Conservation (phyloP, 2,329 filamentous ascomycete species). For the Colletotrichum spinosum region DNA sequence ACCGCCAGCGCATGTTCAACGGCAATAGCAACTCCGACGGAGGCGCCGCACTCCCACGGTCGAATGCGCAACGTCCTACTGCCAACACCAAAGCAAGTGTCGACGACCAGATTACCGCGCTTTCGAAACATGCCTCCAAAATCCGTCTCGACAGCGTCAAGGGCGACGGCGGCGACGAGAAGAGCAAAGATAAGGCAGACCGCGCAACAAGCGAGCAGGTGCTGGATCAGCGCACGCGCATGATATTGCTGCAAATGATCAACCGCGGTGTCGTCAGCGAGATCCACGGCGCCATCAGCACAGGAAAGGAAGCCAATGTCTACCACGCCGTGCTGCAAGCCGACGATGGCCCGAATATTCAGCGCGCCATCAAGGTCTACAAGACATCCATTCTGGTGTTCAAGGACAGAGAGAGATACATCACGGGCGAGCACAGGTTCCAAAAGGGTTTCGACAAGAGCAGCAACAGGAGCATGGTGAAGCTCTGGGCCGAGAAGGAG, state of each 20-base stretch:
- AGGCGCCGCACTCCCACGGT: conserved; percentile 70
- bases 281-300: conserved; percentile 94
- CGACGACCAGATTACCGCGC: conserved; percentile 88
- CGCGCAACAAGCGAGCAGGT: conserved; percentile 96
- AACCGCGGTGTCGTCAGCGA: conserved; percentile 90
- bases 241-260: conserved; percentile 96
- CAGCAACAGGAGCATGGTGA: conserved; percentile 96
- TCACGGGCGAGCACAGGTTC: conserved; percentile 94
- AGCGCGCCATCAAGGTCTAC: conserved; percentile 97
- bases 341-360: conserved; percentile 69
- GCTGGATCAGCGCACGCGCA: conserved; percentile 90
- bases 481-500: conserved; percentile 98
- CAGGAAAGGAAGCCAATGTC: conserved; percentile 98
- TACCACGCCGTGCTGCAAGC: conserved; percentile 84
- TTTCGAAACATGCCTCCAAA: conserved; percentile 87
- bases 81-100: conserved; percentile 84
- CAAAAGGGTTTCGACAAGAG: conserved; percentile 91
- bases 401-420: conserved; percentile 97
- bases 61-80: conserved; percentile 82
- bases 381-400: conserved; percentile 98
- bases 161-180: conserved; percentile 52
- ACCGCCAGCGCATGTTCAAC: conserved; percentile 80
- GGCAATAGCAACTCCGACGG: conserved; percentile 46
- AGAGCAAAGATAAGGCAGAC: conserved; percentile 88
- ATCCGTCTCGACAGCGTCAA: conserved; percentile 80